Evolutionary conservation across 1,284 basidiomycete genomes (phyloP), one percentile per base, ranked within the genome.

Genomic region (Cutaneotrichosporon sp.): DNA sequence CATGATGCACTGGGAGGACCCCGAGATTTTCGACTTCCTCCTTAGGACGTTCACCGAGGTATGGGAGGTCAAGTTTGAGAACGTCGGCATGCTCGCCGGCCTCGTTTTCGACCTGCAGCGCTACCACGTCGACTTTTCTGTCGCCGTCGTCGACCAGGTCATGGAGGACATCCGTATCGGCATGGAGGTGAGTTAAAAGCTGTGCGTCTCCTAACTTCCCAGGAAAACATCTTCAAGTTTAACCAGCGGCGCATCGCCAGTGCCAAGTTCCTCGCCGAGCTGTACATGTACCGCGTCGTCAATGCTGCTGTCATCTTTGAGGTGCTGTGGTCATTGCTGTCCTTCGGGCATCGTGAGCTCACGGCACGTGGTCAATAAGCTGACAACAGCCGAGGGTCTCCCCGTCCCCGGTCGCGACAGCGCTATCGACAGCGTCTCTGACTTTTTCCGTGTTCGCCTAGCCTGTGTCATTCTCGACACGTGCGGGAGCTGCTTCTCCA

Each of bases 401-500:
- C 92, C 94, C 2, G 71, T 88, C n/a, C 93, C 91, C 1, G 83
- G 84, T 39, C 84, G 88, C 55, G 73, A 80, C 5, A 86, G 83
- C 59, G 77, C 84, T 1, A 79, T 96, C 50, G 96, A 98, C 73
- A 86, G 89, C 76, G 88, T 88, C 0, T 88, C 96, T 70, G 96
- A 99, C 72, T 97, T 89, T 73, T 98, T 98, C 81, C 85, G 96
- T 21, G 76, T 98, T 49, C 82, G 96, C 10, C 80, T 99, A 51
- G 83, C 94, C 42, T 98, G 96, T 67, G 87, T 88, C 8, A 78
- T 98, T 41, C 79, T 99, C 20, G 93, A 97, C 69, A 91, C 92
- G 0, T 96, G 92, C 70, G 96, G 93, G n/a, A 88, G 90, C 79
- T 97, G 93, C 76, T 97, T 98, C 73, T 92, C 96, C 71, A 84